A percentile compares a stretch with the other conserved stretches of the same genome.
Evolutionary conservation across 768 basidiomycete genomes (phyloP).

Genomic region (Podaxis rugospora): DNA sequence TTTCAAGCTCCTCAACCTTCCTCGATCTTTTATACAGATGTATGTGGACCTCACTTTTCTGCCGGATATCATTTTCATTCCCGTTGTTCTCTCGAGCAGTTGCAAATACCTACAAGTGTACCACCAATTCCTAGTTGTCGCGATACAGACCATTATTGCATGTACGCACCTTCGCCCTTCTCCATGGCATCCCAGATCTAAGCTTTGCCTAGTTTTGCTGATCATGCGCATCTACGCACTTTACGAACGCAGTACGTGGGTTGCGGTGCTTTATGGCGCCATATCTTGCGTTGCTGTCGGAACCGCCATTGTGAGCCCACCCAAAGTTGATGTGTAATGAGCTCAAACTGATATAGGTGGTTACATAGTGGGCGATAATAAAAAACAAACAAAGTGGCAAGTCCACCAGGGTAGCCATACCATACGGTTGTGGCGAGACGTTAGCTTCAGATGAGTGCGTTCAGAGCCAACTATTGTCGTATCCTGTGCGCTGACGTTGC

Average conservation of each 20-base stretch:
- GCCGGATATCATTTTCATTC: not conserved
- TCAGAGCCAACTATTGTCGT: not conserved
- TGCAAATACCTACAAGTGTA: conserved; percentile 27
- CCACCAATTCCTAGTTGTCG: conserved; percentile 31
- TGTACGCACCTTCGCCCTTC: conserved; percentile 18
- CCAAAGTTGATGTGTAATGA: not conserved
- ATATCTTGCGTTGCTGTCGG: conserved; percentile 20
- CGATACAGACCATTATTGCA: conserved; percentile 29
- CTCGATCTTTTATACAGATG: not conserved
- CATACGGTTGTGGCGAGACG: not conserved
- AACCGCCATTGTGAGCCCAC: conserved; percentile 13
- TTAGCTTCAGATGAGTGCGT: not conserved
- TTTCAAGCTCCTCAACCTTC: not conserved
- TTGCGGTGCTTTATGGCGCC: conserved; percentile 19
- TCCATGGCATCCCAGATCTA: not conserved
- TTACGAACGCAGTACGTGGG: conserved; percentile 28
- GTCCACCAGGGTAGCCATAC: not conserved
- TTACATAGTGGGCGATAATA: conserved; percentile 12
- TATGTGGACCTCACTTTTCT: not conserved
- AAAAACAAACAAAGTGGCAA: not conserved
- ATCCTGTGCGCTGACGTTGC: not conserved
- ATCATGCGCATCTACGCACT: conserved; percentile 42
- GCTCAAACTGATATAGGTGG: not conserved
- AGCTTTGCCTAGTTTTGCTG: conserved; percentile 19
- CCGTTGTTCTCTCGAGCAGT: conserved; percentile 16